Evolutionary conservation across 192 early-diverging fungal genomes (phyloP), one percentile per base, ranked within the genome.

Genomic region (Radiomyces spectabilis): DNA sequence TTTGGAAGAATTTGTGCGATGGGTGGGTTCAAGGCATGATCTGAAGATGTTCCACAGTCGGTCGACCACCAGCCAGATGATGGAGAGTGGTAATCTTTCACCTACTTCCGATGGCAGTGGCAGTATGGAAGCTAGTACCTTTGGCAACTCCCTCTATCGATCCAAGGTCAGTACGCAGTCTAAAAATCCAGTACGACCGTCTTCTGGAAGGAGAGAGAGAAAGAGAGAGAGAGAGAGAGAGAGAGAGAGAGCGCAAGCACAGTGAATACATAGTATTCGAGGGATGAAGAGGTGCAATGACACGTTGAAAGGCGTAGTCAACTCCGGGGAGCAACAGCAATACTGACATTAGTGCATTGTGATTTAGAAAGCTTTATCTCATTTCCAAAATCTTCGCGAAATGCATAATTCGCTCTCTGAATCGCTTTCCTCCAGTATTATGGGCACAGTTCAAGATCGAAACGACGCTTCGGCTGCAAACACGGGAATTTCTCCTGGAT

Each of bases 1-100:
- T 50, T 71, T 85, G 9, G 75, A 68, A 33, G 81, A 74, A 19
- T 85, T 85, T 71, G 72, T 81, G n/a, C 68, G 64, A 47, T 74
- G 82, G 69, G 61, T 83, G 12, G 76, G 80, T 30, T 40, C 65
- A 10, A 68, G 70, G 21, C 72, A 75, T 32, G 75, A 76, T 16
- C 40, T 85, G 12, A 73, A 76, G 16, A 54, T 78, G 41, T 78
- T 75, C 69, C 66, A 57, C 24, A 69, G 49, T 21, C 50, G 33
- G 7, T 4, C 30, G 29, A 18, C 41, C 5, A 19, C 41, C 41
- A 42, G 12, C n/a, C 41, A 42, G 19, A 5, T 42, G 12, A 21
- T 42, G 19, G n/a, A 35, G 13, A 35, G 33, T 13, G 33, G 33
- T 5, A 5, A 35, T 8, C n/a, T 6, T 0, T 48, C 46, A 9